Base-by-base conservation (phyloP, 2,329 filamentous ascomycete species). In the Trichoderma breve region DNA sequence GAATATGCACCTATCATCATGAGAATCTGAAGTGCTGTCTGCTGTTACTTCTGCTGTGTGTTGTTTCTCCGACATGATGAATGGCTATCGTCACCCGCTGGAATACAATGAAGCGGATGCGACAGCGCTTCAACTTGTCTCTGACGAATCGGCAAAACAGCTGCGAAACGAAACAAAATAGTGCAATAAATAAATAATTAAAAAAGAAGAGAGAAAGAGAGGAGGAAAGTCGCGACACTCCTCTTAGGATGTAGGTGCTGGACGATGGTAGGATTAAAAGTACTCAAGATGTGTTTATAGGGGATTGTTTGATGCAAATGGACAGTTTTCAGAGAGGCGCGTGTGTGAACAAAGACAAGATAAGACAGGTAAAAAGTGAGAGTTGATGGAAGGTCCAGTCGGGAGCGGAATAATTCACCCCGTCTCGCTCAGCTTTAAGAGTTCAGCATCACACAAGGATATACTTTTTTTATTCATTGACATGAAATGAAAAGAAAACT, bases 1-100 rank as follows among this genome's bases (percentile, higher is more conserved):
- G 15, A 21, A 8, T 3, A 4, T 73, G 43, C 76, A 81, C 80
- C 74, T 80, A 57, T 73, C 57, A 6, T 80, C 78, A 30, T 69
- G 66, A 24, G 61, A 30, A 43, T 34, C 43, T 11, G 71, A n/a
- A 34, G 53, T 58, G 58, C 51, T 61, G 18, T 43, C 12, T 21
- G 68, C 24, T 61, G 73, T 71, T 11, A 18, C 55, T 8, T 36
- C 32, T 24, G 58, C 64, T 39, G 58, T 60, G 34, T 67, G 11
- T 36, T 73, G 58, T 6, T 71, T 71, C 39, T 73, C 24, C 30
- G 76, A 73, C 75, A 79, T 80, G 34, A 66, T 62, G 8, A 30
- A 43, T 36, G 15, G 14, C n/a, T n/a, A 30, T 62, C 68, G 64
- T 15, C 26, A n/a, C 18, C 18, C 3, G 36, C 24, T 12, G 67